Percentiles rank a stretch among this genome's conserved stretches.
phyloP scores from a whole-genome alignment of 345 rosid species.

The Draba incana region DNA sequence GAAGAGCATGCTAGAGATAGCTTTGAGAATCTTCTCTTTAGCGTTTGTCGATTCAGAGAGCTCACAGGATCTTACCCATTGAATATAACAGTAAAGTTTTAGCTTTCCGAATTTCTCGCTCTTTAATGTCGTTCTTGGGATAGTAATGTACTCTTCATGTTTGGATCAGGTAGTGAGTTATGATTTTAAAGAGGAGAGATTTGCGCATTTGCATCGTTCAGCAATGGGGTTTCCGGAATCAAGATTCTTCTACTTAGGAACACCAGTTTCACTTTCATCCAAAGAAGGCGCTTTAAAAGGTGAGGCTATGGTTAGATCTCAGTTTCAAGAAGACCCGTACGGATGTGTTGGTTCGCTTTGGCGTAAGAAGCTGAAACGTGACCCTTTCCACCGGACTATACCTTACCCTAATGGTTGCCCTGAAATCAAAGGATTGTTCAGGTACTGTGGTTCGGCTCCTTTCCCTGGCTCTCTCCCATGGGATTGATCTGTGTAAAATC shows the following conservation, averaged over 20 bases:
- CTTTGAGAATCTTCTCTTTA: conserved; percentile 94
- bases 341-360: conserved; percentile 81
- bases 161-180: conserved; percentile 81
- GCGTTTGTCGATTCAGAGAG: conserved; percentile 90
- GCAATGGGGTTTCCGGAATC: conserved; percentile 84
- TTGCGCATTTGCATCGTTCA: conserved; percentile 74
- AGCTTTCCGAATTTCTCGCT: not conserved
- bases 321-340: conserved; percentile 83
- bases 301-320: conserved; percentile 78
- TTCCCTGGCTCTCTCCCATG: conserved; percentile 88
- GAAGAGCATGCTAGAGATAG: conserved; percentile 99
- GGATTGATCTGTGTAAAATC: conserved; percentile 37
- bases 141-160: not conserved
- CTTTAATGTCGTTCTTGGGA: conserved; percentile 8
- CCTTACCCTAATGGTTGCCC: conserved; percentile 96
- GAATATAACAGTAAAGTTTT: conserved; percentile 78
- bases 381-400: conserved; percentile 88
- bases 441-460: conserved; percentile 75
- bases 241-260: conserved; percentile 74
- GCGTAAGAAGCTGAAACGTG: conserved; percentile 85
- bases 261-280: conserved; percentile 64
- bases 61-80: conserved; percentile 88
- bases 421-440: conserved; percentile 75
- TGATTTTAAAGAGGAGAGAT: conserved; percentile 89
- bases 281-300: conserved; percentile 79